Conservation (phyloP, 768 basidiomycete species). For the Mrakia frigida region DNA sequence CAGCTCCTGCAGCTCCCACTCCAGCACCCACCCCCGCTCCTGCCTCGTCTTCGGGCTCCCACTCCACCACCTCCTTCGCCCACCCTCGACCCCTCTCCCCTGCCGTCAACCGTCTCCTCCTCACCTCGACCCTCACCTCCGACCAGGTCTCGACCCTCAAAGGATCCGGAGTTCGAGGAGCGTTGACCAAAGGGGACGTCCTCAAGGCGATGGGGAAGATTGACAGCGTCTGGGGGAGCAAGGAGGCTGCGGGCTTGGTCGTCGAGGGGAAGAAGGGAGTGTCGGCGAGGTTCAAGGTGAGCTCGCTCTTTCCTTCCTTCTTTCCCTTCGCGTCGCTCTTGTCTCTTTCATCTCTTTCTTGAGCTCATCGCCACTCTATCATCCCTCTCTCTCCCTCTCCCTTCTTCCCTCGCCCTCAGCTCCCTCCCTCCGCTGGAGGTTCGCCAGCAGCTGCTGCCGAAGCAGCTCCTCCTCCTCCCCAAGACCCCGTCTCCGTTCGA, state of each 20-base stretch:
- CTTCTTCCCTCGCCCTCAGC: background rate
- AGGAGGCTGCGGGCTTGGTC: slow-evolving; percentile 34
- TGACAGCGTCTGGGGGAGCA: slow-evolving; percentile 41
- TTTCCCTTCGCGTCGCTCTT: background rate
- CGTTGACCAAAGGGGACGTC: slow-evolving; percentile 95
- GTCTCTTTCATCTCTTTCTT: background rate
- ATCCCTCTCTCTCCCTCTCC: background rate
- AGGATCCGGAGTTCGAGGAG: slow-evolving; percentile 84
- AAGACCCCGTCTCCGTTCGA: slow-evolving; percentile 26
- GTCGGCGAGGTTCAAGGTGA: slow-evolving; percentile 20
- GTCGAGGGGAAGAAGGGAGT: slow-evolving; percentile 16
- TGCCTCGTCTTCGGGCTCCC: slow-evolving; percentile 37
- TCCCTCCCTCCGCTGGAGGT: background rate
- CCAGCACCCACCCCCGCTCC: slow-evolving; percentile 24
- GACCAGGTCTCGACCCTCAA: slow-evolving; percentile 57
- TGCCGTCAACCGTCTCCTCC: slow-evolving; percentile 76
- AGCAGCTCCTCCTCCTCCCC: slow-evolving; percentile 9
- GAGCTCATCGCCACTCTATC: no score
- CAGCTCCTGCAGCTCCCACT: background rate
- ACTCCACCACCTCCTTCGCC: slow-evolving; percentile 38
- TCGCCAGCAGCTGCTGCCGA: background rate
- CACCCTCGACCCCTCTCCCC: slow-evolving; percentile 75
- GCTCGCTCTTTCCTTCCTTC: background rate
- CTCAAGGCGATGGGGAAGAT: slow-evolving; percentile 79
- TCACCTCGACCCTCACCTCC: slow-evolving; percentile 34